Conservation (phyloP, 495 filamentous ascomycete genomes). For the Aspergillus taichungensis region DNA sequence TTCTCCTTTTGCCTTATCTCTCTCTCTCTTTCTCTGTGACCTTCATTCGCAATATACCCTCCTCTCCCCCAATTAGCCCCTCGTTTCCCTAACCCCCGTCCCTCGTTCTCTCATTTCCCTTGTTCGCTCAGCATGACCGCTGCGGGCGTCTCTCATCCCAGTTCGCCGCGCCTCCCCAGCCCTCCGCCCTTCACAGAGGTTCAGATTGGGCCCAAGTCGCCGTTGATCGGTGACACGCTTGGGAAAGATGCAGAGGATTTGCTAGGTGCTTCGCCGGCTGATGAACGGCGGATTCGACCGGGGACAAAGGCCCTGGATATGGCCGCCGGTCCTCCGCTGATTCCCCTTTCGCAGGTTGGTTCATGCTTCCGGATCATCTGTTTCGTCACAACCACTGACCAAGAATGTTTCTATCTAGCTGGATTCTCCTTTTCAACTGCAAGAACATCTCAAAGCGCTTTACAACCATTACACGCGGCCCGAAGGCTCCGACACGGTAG, state of each 20-base stretch:
- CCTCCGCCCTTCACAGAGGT: conserved; percentile 87
- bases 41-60: too few relatives aligned
- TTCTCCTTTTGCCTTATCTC: conserved; percentile 13
- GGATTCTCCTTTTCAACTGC: conserved; percentile 95
- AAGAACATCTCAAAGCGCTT: conserved; percentile 91
- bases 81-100: too few relatives aligned
- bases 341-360: conserved; percentile 72
- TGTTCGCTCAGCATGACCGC: conserved; percentile 33
- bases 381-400: conserved; percentile 12
- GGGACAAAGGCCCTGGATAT: conserved; percentile 87
- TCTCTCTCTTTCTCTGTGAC: conserved; percentile 9
- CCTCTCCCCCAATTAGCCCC: too few relatives aligned
- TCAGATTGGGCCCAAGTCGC: conserved; percentile 78
- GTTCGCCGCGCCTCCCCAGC: conserved; percentile 78
- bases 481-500: conserved; percentile 42
- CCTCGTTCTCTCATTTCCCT: background rate
- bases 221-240: conserved; percentile 49
- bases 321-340: conserved; percentile 79
- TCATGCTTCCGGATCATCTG: conserved; percentile 1
- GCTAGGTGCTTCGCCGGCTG: conserved; percentile 36
- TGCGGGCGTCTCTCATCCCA: conserved; percentile 57
- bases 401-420: conserved; percentile 42
- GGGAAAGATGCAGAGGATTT: conserved; percentile 28
- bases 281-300: conserved; percentile 77
- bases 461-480: conserved; percentile 70